A percentile compares a stretch with the other conserved stretches of the same genome.
Conservation (phyloP, 371 early-diverging fungal genomes). For the Polyrhizophydium stewartii region DNA sequence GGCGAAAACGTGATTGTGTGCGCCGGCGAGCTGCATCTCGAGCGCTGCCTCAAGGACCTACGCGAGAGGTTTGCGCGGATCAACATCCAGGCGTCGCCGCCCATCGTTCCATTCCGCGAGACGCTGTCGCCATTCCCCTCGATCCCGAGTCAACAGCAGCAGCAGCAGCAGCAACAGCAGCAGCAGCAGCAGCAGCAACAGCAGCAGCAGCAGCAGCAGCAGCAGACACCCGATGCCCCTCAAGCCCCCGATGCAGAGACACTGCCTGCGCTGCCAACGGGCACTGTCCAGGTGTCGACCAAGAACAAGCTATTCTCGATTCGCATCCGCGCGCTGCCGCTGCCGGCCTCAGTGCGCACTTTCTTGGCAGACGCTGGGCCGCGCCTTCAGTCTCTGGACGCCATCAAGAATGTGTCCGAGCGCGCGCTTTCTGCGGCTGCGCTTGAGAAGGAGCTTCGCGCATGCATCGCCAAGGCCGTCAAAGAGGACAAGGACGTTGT, state of each 20-base stretch:
- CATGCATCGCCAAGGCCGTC: constrained; percentile 17
- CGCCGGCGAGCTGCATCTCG: constrained; percentile 95
- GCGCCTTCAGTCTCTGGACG: constrained; percentile 54
- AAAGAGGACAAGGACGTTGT: constrained; percentile 14
- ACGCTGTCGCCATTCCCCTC: too few species aligned
- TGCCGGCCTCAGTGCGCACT: constrained; percentile 65
- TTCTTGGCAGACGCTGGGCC: constrained; percentile 59
- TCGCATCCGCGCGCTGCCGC: constrained; percentile 71
- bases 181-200: too few species aligned
- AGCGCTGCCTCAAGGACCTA: constrained; percentile 92
- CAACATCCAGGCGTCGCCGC: constrained; percentile 87
- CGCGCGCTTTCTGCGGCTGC: background rate
- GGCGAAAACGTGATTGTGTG: constrained; percentile 95
- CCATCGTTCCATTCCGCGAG: constrained; percentile 98
- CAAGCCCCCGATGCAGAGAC: constrained; percentile 10
- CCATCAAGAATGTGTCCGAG: background rate
- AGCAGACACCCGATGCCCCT: too few species aligned
- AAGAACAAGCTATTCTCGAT: constrained; percentile 68
- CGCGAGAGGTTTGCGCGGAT: constrained; percentile 90
- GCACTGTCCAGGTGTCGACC: constrained; percentile 62
- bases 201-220: too few species aligned
- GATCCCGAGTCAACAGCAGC: too few species aligned
- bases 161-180: too few species aligned
- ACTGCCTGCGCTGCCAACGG: constrained; percentile 49
- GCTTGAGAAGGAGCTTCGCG: constrained; percentile 13